Percentiles rank a stretch among this genome's conserved stretches.
These are phyloP conservation scores for Thymus quinquecostatus DNA, from an alignment of 257 asterid genomes.

Conservation along the genomic window DNA sequence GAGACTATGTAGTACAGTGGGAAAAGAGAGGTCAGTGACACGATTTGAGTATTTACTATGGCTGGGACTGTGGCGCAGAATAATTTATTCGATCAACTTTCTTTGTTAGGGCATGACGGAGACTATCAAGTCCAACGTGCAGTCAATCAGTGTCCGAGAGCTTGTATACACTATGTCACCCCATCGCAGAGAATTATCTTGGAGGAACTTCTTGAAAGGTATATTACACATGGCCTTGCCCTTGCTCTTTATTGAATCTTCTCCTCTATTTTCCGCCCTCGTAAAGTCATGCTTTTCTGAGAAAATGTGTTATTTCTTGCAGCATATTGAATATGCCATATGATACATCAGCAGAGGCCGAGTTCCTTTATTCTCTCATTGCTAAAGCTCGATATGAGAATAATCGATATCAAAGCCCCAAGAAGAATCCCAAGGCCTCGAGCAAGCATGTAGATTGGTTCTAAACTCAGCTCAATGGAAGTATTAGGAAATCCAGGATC, in stretches of 20 bases:
- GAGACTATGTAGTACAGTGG: not conserved
- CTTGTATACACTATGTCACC: constrained; percentile 85
- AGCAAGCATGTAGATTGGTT: constrained; percentile 64
- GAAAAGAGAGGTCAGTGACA: not conserved
- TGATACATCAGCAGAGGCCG: constrained; percentile 88
- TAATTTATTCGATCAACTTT: no score
- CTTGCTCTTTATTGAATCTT: not conserved
- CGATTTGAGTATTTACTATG: no score
- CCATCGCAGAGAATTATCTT: constrained; percentile 84
- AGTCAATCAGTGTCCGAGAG: constrained; percentile 86
- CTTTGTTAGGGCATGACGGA: constrained; percentile 54
- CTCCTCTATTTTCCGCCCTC: not conserved
- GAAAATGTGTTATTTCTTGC: constrained; percentile 24
- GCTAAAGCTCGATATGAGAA: constrained; percentile 77
- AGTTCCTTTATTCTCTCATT: constrained; percentile 72
- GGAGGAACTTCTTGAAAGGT: constrained; percentile 89
- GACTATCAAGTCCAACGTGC: constrained; percentile 73
- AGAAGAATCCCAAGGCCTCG: constrained; percentile 54
- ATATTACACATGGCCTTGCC: not conserved
- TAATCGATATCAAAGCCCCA: constrained; percentile 66
- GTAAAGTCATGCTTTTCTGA: not conserved
- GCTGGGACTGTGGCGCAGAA: no score
- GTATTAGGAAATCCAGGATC: not conserved
- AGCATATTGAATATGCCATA: constrained; percentile 74
- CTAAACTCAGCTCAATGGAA: constrained; percentile 20